These are phyloP conservation scores for Krasilnikovozyma curviuscula DNA, from an alignment of 768 basidiomycete species.

Conservation along the genomic window DNA sequence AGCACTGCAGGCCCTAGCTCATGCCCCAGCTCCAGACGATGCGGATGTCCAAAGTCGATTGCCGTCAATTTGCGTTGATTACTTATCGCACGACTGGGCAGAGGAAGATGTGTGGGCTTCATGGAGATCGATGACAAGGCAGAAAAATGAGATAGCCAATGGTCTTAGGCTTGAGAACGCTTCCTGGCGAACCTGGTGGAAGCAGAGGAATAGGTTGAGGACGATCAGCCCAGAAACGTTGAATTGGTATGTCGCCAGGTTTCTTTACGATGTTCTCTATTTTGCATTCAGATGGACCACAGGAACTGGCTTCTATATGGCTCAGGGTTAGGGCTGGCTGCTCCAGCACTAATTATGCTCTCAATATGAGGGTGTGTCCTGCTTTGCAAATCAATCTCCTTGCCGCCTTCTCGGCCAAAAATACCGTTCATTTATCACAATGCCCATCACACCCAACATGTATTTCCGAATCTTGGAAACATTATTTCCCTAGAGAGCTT, in stretches of 20 bases:
- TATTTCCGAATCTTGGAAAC: background rate
- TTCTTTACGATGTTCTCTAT: background rate
- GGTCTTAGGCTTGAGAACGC: slow-evolving; percentile 91
- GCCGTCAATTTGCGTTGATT: slow-evolving; percentile 88
- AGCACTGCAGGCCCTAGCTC: too few relatives aligned
- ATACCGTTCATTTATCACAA: too few relatives aligned
- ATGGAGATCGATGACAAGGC: slow-evolving; percentile 96
- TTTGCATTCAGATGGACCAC: too few relatives aligned
- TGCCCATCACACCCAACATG: background rate
- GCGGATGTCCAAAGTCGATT: slow-evolving; percentile 51
- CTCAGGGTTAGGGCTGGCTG: too few relatives aligned
- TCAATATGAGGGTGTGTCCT: too few relatives aligned
- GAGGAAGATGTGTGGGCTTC: slow-evolving; percentile 97
- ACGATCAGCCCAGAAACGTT: slow-evolving; percentile 92
- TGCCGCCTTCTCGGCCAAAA: too few relatives aligned
- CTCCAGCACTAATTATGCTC: too few relatives aligned
- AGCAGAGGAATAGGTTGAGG: slow-evolving; percentile 87
- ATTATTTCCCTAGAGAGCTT: slow-evolving; percentile 1
- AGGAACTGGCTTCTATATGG: too few relatives aligned
- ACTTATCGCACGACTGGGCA: slow-evolving; percentile 89
- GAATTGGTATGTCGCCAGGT: slow-evolving; percentile 60
- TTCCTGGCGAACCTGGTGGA: slow-evolving; percentile 98
- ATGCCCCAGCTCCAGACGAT: slow-evolving; percentile 28
- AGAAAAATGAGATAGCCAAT: slow-evolving; percentile 95
- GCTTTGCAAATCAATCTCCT: too few relatives aligned